A percentile compares a stretch with the other conserved stretches of the same genome.
Evolutionary conservation across 192 early-diverging fungal genomes (phyloP).

Genomic region (Anaeromyces robustus): DNA sequence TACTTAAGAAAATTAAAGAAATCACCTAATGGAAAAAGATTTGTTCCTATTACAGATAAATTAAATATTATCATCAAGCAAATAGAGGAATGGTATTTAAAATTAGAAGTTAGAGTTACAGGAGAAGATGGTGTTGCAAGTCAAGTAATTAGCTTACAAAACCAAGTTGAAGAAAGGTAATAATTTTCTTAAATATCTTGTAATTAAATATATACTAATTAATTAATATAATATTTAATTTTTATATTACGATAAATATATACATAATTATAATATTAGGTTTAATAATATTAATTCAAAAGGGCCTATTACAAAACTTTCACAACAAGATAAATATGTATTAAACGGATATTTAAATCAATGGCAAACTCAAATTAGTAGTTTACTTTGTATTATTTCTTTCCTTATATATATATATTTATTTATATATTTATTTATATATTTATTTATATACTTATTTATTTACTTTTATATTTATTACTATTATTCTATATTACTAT

Average conservation of each 20-base stretch:
- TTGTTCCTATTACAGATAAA: conserved; percentile 19
- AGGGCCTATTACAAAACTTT: neutral
- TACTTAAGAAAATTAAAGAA: conserved; percentile 27
- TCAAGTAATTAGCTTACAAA: conserved; percentile 29
- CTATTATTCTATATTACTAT: too few relatives aligned
- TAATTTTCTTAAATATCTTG: too few relatives aligned
- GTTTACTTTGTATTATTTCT: neutral
- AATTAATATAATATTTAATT: too few relatives aligned
- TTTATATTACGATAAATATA: too few relatives aligned
- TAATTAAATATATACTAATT: too few relatives aligned
- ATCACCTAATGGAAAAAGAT: conserved; percentile 28
- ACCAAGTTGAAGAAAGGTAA: conserved; percentile 38
- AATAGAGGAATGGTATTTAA: conserved; percentile 33
- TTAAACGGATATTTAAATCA: neutral
- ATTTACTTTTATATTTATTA: too few relatives aligned
- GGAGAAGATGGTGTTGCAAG: conserved; percentile 39
- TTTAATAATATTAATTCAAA: neutral
- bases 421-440: too few relatives aligned
- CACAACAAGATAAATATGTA: neutral
- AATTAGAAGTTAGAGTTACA: conserved; percentile 23
- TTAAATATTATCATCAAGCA: conserved; percentile 17
- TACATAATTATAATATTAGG: too few relatives aligned
- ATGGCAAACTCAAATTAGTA: neutral
- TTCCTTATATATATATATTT: too few relatives aligned
- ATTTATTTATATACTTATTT: too few relatives aligned